Base-by-base conservation (phyloP, 2,329 filamentous ascomycete genomes). In the Trichophyton schoenleinii region DNA sequence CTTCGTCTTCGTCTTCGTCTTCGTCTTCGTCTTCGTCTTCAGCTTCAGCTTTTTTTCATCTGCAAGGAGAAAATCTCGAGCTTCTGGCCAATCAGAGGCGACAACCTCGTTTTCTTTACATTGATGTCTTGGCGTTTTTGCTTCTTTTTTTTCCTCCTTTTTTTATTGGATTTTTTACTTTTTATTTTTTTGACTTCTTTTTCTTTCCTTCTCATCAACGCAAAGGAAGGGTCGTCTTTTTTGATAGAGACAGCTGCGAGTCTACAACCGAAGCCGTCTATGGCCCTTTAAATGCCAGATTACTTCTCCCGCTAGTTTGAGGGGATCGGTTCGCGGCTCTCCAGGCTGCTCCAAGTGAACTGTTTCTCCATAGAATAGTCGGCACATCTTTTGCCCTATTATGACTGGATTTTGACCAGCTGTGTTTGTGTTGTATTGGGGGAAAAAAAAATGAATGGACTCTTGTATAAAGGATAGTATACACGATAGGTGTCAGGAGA, bases 311-410 rank as follows among this genome's bases (percentile, higher is more conserved):
- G 73, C 71, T 68, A 72, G 75, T 77, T 77, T 78, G 75, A 78
- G 75, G 75, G 71, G 73, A 68, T 69, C 72, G 74, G 71, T 73
- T 73, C 67, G 62, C 67, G 62, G 63, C 64, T 63, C 61, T 62
- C 57, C 57, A 8, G 60, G 49, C 42, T 57, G 60, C 49, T n/a
- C 34, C 15, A 58, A 22, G 25, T 59, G 60, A 74, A 68, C 68
- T 77, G 74, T 73, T 69, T 72, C 72, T 75, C 75, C 74, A 78
- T 78, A 77, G 74, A 75, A 69, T 67, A 61, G 67, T 70, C 77
- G 75, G 74, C 67, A 77, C 74, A 77, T 62, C 18, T 15, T 18
- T 44, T 7, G 11, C 41, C 15, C 6, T 22, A 22, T 22, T 22
- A 2, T 44, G 3, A 31, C 28, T 31, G 6, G 41, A 18, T 15